Evolutionary conservation across 192 early-diverging fungal genomes (phyloP).

Genomic region (Gamsiella multidivaricata): DNA sequence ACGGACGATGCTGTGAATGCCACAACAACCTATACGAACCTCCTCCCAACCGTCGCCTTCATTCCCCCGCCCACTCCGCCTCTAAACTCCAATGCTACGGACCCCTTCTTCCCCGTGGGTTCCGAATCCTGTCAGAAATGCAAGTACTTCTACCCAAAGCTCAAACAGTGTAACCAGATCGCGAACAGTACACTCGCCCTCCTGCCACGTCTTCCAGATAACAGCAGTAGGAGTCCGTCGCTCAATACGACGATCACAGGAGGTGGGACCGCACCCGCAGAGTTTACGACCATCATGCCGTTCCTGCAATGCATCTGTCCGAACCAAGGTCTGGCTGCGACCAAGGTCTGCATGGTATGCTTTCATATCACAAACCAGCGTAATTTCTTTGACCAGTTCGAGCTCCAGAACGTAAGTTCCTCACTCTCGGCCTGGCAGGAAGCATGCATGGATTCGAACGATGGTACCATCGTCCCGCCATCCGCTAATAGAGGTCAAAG

Average conservation of each 20-base stretch:
- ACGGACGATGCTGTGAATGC: too few species aligned
- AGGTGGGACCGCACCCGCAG: conserved; percentile 1
- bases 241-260: neutral
- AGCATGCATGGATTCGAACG: conserved; percentile 25
- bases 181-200: conserved; percentile 19
- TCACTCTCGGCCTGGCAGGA: conserved; percentile 33
- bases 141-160: conserved; percentile 46
- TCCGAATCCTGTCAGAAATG: conserved; percentile 49
- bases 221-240: neutral
- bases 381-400: conserved; percentile 27
- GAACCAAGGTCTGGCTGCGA: conserved; percentile 35
- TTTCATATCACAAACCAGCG: conserved; percentile 25
- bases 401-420: conserved; percentile 19
- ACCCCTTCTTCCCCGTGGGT: conserved; percentile 29
- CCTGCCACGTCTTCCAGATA: neutral
- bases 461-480: conserved; percentile 29
- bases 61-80: conserved; percentile 5
- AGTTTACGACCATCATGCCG: conserved; percentile 33
- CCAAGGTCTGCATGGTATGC: conserved; percentile 34
- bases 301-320: conserved; percentile 48
- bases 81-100: conserved; percentile 14
- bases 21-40: too few species aligned
- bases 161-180: conserved; percentile 44
- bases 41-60: conserved; percentile 13
- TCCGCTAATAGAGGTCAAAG: conserved; percentile 12